These are phyloP conservation scores for Pseudogymnoascus destructans DNA, from an alignment of 2,329 filamentous ascomycete genomes.

Conservation along the genomic window DNA sequence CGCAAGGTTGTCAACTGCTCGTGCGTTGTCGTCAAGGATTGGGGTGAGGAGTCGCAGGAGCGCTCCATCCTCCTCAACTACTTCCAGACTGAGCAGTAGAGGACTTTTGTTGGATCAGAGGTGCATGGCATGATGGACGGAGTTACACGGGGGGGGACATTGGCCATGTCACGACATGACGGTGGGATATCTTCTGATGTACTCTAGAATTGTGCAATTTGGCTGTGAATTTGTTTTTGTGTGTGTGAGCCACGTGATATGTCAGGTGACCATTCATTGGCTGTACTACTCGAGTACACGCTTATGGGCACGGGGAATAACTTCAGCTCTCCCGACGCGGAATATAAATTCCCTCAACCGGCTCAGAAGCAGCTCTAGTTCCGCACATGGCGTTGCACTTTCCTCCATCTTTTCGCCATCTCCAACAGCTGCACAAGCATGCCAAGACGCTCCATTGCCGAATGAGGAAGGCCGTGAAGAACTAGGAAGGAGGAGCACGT, in stretches of 20 bases:
- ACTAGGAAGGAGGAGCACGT: conserved; percentile 1
- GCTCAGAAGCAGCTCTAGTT: background rate
- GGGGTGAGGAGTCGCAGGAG: conserved; percentile 99
- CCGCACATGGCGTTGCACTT: background rate
- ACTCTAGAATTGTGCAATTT: conserved; percentile 14
- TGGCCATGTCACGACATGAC: conserved; percentile 22
- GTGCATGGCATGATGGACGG: conserved; percentile 17
- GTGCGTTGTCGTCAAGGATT: conserved; percentile 98
- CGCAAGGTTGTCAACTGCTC: conserved; percentile 99
- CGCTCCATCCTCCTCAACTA: conserved; percentile 99
- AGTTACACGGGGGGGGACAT: conserved; percentile 21
- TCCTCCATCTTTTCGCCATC: background rate
- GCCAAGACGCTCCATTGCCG: background rate
- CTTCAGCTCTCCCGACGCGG: background rate
- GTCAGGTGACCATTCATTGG: background rate
- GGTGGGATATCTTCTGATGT: conserved; percentile 22
- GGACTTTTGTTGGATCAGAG: conserved; percentile 12
- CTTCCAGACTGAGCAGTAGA: conserved; percentile 86
- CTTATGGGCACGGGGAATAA: background rate
- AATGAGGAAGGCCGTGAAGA: conserved; percentile 1
- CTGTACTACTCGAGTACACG: no score
- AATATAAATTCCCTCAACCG: background rate
- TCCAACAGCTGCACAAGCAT: background rate
- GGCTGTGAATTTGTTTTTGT: conserved; percentile 1
- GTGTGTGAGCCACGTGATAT: background rate